These are phyloP conservation scores for Diaporthe citrichinensis DNA, from an alignment of 2,329 filamentous ascomycete species.

Conservation along the genomic window DNA sequence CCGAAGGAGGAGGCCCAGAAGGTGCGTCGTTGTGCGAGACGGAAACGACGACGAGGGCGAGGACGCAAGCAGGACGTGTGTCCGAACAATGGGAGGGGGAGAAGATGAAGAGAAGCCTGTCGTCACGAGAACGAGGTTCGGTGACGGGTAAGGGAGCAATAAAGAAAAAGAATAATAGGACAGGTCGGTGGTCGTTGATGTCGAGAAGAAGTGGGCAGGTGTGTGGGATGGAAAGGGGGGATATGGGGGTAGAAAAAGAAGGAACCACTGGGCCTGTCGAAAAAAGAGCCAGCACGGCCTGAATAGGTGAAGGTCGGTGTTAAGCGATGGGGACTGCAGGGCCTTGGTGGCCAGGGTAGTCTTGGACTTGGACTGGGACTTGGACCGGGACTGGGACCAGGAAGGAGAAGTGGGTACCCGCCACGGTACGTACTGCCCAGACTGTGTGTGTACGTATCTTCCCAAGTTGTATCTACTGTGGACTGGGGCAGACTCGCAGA, in stretches of 20 bases:
- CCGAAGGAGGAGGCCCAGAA: constrained; percentile 33
- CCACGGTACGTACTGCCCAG: not conserved
- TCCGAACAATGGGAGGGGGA: constrained; percentile 16
- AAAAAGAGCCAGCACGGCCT: constrained; percentile 14
- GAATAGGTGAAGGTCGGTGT: constrained; percentile 36
- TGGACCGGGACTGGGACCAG: constrained; percentile 11
- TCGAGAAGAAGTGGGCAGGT: constrained; percentile 16
- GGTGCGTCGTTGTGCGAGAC: constrained; percentile 1
- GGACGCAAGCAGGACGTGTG: constrained; percentile 5
- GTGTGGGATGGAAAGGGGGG: constrained; percentile 34
- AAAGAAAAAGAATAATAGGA: constrained; percentile 34
- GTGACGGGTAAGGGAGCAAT: constrained; percentile 34
- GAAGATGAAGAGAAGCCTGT: constrained; percentile 28
- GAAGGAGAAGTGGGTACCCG: constrained; percentile 8
- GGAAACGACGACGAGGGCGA: constrained; percentile 24
- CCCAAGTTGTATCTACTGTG: not conserved
- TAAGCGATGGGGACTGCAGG: constrained; percentile 26
- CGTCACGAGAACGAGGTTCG: constrained; percentile 19
- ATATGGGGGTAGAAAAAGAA: constrained; percentile 36
- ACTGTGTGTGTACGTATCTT: not conserved
- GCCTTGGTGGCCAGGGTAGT: constrained; percentile 13
- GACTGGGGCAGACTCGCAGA: not conserved
- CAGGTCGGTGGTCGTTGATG: constrained; percentile 11
- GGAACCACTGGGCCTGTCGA: constrained; percentile 13
- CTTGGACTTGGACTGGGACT: constrained; percentile 16